A percentile compares a stretch with the other conserved stretches of the same genome.
Conservation (phyloP, 1,139 yeast species). For the Saccharomycopsis hybrid region DNA sequence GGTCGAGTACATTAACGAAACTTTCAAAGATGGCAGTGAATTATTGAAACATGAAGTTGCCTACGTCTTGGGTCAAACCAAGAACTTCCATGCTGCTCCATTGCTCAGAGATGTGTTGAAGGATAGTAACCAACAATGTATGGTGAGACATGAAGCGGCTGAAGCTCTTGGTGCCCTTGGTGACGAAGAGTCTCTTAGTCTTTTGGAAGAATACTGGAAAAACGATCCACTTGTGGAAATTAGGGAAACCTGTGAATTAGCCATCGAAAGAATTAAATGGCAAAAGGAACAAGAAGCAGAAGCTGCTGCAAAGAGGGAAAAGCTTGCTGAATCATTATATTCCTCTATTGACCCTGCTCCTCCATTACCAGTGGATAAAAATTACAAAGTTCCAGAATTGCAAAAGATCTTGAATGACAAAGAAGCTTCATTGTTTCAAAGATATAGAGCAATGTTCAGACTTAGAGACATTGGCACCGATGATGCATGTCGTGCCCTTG, state of each 20-base stretch:
- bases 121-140: constrained; percentile 66
- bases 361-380: constrained; percentile 57
- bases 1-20: constrained; percentile 75
- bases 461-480: constrained; percentile 90
- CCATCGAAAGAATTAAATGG: constrained; percentile 93
- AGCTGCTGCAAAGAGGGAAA: constrained; percentile 54
- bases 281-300: constrained; percentile 44
- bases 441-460: constrained; percentile 98
- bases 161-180: constrained; percentile 98
- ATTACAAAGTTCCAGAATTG: constrained; percentile 55
- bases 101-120: constrained; percentile 66
- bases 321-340: constrained; percentile 68
- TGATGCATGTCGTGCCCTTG: constrained; percentile 88
- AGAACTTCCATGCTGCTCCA: constrained; percentile 71
- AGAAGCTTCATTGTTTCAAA: constrained; percentile 71
- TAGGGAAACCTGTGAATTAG: constrained; percentile 95
- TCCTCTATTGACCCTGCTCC: constrained; percentile 98
- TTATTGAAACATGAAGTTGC: constrained; percentile 96
- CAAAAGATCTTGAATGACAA: constrained; percentile 70
- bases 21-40: constrained; percentile 80
- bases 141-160: constrained; percentile 99
- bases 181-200: constrained; percentile 63
- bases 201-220: constrained; percentile 55
- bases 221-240: constrained; percentile 84
- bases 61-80: constrained; percentile 95